phyloP scores from a whole-genome alignment of 805 yeast species.

The Candida multigemmis region DNA sequence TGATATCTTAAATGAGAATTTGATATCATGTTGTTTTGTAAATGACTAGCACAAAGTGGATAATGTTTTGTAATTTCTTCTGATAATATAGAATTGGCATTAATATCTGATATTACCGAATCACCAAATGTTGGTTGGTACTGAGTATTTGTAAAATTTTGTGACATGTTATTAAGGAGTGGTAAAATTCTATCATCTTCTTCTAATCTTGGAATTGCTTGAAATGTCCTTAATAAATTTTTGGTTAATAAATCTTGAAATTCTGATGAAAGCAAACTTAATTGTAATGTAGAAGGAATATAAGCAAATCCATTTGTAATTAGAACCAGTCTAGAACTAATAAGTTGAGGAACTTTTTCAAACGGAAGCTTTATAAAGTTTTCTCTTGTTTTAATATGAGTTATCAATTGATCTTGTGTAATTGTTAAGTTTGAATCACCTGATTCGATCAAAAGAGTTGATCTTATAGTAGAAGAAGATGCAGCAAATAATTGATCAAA shows the following conservation, averaged over 20 bases:
- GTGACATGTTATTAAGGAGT: slow-evolving; percentile 67
- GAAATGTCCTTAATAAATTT: slow-evolving; percentile 60
- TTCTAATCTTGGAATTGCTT: slow-evolving; percentile 72
- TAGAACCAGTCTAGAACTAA: slow-evolving; percentile 64
- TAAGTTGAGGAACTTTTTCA: slow-evolving; percentile 71
- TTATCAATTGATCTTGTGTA: slow-evolving; percentile 42
- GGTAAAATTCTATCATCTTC: slow-evolving; percentile 90
- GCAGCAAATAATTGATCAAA: slow-evolving; percentile 46
- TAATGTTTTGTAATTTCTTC: slow-evolving; percentile 50
- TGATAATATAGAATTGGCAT: slow-evolving; percentile 49
- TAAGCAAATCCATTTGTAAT: slow-evolving; percentile 68
- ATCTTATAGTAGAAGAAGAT: slow-evolving; percentile 35
- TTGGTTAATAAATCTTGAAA: slow-evolving; percentile 44
- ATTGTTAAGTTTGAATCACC: slow-evolving; percentile 18
- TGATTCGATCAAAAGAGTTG: slow-evolving; percentile 22
- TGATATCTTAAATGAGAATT: slow-evolving; percentile 70
- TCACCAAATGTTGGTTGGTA: slow-evolving; percentile 46
- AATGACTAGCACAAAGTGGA: slow-evolving; percentile 72
- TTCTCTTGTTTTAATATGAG: slow-evolving; percentile 44
- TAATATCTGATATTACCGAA: slow-evolving; percentile 36
- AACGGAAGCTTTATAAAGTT: slow-evolving; percentile 79
- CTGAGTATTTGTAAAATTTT: slow-evolving; percentile 33
- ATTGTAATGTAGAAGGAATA: slow-evolving; percentile 75
- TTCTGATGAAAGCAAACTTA: slow-evolving; percentile 60
- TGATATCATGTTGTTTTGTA: slow-evolving; percentile 51